Evolutionary conservation across 139 green algal species (phyloP).

Genomic region (Micromonas commoda): DNA sequence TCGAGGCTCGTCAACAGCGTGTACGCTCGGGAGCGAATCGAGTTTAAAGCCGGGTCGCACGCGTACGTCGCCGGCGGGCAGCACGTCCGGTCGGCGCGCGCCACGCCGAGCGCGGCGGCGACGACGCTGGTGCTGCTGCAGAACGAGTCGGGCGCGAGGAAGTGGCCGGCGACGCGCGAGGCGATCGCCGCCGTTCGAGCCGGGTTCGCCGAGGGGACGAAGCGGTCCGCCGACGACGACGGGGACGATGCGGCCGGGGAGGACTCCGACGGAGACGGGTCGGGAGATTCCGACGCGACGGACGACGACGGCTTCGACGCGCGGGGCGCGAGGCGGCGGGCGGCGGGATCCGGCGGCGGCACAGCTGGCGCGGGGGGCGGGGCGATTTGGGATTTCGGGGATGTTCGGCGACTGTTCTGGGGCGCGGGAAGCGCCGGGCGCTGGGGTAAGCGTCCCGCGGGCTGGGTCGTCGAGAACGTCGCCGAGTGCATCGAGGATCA

Average conservation of each 20-base stretch:
- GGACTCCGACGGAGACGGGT: not conserved
- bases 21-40: not conserved
- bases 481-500: not conserved
- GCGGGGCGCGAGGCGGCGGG: not conserved
- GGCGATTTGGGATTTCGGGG: no score
- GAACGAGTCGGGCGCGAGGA: not conserved
- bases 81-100: not conserved
- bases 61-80: not conserved
- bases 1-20: not conserved
- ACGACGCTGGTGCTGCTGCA: constrained; percentile 5
- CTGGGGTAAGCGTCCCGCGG: not conserved
- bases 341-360: no score
- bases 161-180: not conserved
- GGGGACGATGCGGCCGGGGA: not conserved
- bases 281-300: no score
- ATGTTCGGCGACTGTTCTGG: not conserved
- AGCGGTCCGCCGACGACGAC: not conserved
- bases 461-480: not conserved
- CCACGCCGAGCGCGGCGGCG: not conserved
- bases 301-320: not conserved
- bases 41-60: not conserved
- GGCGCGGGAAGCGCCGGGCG: not conserved
- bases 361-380: not conserved
- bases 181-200: not conserved
- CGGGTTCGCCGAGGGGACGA: not conserved